Conservation (phyloP, 2,329 filamentous ascomycete species). For the Paecilomyces dactylethromorphus region DNA sequence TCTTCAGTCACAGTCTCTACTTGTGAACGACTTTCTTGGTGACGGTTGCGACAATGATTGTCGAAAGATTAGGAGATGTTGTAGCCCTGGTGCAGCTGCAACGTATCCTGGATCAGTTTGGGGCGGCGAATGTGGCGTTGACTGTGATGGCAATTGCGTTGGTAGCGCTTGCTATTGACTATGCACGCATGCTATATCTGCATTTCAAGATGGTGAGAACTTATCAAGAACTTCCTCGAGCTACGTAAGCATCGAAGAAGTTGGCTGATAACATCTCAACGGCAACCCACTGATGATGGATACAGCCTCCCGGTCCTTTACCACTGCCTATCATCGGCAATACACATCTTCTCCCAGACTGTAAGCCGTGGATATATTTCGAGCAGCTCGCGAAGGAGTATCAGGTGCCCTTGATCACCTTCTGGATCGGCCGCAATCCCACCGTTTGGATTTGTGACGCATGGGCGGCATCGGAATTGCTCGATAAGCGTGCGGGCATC, state of each 20-base stretch:
- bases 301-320: slow-evolving; percentile 49
- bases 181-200: slow-evolving; percentile 18
- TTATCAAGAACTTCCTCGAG: neutral
- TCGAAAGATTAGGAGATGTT: slow-evolving; percentile 4
- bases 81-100: slow-evolving; percentile 5
- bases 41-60: neutral
- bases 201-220: slow-evolving; percentile 17
- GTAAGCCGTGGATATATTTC: slow-evolving; percentile 54
- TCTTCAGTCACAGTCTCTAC: neutral
- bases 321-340: slow-evolving; percentile 51
- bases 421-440: slow-evolving; percentile 46
- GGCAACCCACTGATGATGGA: neutral
- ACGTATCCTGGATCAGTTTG: slow-evolving; percentile 1
- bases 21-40: neutral
- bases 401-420: slow-evolving; percentile 46
- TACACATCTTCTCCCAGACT: slow-evolving; percentile 48
- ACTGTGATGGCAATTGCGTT: slow-evolving; percentile 1
- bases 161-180: slow-evolving; percentile 12
- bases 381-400: slow-evolving; percentile 47
- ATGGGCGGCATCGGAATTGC: slow-evolving; percentile 20
- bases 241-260: neutral
- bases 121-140: slow-evolving; percentile 1
- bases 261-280: neutral
- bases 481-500: slow-evolving; percentile 26
- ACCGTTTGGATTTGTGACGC: slow-evolving; percentile 23